Evolutionary conservation across 2,329 filamentous ascomycete species (phyloP).

Genomic region (Calonectria hawksworthii): DNA sequence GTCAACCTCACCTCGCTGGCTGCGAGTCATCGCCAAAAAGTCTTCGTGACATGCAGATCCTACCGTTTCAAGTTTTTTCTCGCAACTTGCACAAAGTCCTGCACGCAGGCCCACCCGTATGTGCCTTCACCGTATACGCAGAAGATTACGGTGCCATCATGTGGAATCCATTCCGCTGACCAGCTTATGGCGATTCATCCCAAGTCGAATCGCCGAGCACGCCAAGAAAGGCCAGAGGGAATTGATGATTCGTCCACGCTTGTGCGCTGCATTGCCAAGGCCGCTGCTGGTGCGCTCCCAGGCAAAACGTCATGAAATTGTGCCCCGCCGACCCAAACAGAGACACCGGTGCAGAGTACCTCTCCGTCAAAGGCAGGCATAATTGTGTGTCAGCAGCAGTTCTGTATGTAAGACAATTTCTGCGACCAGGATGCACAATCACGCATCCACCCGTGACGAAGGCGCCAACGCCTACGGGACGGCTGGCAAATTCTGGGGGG

Average conservation of each 20-base stretch:
- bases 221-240: constrained; percentile 20
- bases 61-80: constrained; percentile 40
- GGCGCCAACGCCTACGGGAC: constrained; percentile 15
- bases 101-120: constrained; percentile 7
- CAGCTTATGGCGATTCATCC: constrained; percentile 11
- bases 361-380: constrained; percentile 15
- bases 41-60: constrained; percentile 45
- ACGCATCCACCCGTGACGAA: constrained; percentile 31
- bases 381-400: constrained; percentile 40
- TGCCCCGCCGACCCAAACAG: constrained; percentile 7
- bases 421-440: constrained; percentile 36
- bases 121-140: constrained; percentile 12
- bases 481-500: constrained; percentile 1
- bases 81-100: constrained; percentile 13
- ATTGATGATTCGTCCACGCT: constrained; percentile 30
- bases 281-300: constrained; percentile 16
- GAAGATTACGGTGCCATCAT: constrained; percentile 20
- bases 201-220: constrained; percentile 13
- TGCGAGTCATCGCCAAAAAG: constrained; percentile 46
- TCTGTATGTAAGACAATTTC: constrained; percentile 42
- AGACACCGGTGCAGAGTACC: not conserved
- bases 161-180: constrained; percentile 18
- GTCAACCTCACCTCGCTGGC: constrained; percentile 39
- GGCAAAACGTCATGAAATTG: constrained; percentile 37
- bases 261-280: constrained; percentile 30